Base-by-base conservation (phyloP, 1,284 basidiomycete genomes). In the Pseudozyma sp. region DNA sequence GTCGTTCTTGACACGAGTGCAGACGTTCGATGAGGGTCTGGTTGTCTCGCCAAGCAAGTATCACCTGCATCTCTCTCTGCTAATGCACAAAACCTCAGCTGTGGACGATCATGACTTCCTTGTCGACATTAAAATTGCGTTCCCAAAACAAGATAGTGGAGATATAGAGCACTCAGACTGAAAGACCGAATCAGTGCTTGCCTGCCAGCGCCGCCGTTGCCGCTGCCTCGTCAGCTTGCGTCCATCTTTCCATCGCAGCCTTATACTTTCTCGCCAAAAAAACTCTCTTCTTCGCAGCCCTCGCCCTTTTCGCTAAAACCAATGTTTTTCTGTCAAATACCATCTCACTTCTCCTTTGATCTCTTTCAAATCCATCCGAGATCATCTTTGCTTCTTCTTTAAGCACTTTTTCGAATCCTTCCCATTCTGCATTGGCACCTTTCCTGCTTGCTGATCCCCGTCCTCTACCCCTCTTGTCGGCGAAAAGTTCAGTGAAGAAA, bases 291-390 rank as follows among this genome's bases (percentile, higher is more conserved):
- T 71, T 75, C 21, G 75, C 74, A 6, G 57, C 43, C 25, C 75
- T 68, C 11, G 79, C 80, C 45, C 61, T 59, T 48, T 83, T 72
- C 6, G 81, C 80, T 42, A 60, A 50, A 9, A 64, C 58, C 12
- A 83, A 61, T 58, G 70, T 81, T 60, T 70, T 68, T 9, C 50
- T 44, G 16, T 63, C 66, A 61, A 81, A 82, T 18, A 52, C 34
- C 78, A 81, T 78, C 31, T 39, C 12, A 6, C 60, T 42, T 6
- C 82, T 69, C 25, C 51, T 61, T 13, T 66, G 59, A 40, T 83
- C 82, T 1, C 69, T 62, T 18, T 60, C 60, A 45, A 77, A 83
- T 7, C 60, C 59, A 21, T 64, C 61, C 36, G 45, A 52, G 25
- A 65, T 62, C 55, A 19, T 18, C 25, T 40, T 21, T 8, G 40